Evolutionary conservation across 2,329 filamentous ascomycete species (phyloP).

Genomic region (Cercospora citrullina): DNA sequence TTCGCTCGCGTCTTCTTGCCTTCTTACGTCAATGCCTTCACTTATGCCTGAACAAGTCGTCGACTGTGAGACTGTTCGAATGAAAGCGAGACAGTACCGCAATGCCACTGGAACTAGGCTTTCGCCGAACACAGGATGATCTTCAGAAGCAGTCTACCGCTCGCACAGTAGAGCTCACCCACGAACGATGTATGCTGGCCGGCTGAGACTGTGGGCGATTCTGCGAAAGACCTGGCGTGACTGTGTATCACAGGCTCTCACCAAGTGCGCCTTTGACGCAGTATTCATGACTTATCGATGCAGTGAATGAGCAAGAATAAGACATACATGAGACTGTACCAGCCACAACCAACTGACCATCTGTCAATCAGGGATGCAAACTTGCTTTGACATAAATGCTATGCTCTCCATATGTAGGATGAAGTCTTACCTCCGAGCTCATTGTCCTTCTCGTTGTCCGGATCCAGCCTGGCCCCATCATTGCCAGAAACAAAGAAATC

Average conservation of each 20-base stretch:
- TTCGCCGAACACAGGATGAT: not conserved
- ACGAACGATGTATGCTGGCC: not conserved
- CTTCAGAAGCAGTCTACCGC: not conserved
- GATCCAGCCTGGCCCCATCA: not conserved
- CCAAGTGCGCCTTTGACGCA: not conserved
- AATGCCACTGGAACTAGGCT: not conserved
- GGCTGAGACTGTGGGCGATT: not conserved
- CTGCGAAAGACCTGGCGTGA: not conserved
- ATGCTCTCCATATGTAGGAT: not conserved
- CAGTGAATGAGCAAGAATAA: not conserved
- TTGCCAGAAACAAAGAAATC: not conserved
- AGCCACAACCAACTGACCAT: not conserved
- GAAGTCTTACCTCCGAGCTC: not conserved
- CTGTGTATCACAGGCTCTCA: not conserved
- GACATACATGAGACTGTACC: not conserved
- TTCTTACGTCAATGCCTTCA: not conserved
- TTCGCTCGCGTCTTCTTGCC: not conserved
- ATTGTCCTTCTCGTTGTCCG: not conserved
- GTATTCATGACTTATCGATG: not conserved
- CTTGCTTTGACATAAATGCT: not conserved
- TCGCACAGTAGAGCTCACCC: not conserved
- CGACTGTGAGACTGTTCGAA: not conserved
- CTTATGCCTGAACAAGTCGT: not conserved
- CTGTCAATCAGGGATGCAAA: not conserved
- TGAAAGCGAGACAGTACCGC: not conserved